A percentile compares a stretch with the other conserved stretches of the same genome.
phyloP scores from a whole-genome alignment of 495 filamentous ascomycete species.

The Aspergillus incahuasiensis region DNA sequence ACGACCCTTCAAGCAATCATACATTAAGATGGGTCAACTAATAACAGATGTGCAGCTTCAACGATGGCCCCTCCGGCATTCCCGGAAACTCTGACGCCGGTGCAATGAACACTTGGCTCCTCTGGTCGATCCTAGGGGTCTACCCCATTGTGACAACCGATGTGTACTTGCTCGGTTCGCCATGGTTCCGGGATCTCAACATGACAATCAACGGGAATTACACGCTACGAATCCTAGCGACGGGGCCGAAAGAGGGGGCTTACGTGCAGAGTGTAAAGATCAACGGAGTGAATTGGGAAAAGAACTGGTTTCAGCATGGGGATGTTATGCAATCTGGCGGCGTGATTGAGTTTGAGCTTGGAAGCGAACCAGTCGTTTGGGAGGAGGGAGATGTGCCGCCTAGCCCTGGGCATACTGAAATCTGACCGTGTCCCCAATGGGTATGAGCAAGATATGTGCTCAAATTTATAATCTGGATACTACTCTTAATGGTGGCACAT shows the following conservation, averaged over 20 bases:
- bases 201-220: slow-evolving; percentile 53
- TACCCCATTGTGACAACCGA: slow-evolving; percentile 63
- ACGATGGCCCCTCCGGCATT: slow-evolving; percentile 46
- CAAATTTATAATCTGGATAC: too few relatives aligned
- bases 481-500: too few relatives aligned
- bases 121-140: slow-evolving; percentile 69
- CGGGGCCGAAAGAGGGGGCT: slow-evolving; percentile 44
- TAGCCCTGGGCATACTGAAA: slow-evolving; percentile 26
- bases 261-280: slow-evolving; percentile 50
- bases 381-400: slow-evolving; percentile 56
- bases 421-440: too few relatives aligned
- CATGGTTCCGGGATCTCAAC: slow-evolving; percentile 56
- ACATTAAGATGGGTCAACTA: not conserved
- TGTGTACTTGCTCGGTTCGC: slow-evolving; percentile 59
- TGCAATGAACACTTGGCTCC: slow-evolving; percentile 64
- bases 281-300: slow-evolving; percentile 33
- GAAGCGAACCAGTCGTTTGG: slow-evolving; percentile 48
- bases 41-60: slow-evolving; percentile 20
- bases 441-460: too few relatives aligned
- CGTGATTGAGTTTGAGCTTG: slow-evolving; percentile 58
- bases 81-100: slow-evolving; percentile 68
- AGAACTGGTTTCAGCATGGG: slow-evolving; percentile 59
- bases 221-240: slow-evolving; percentile 51
- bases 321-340: slow-evolving; percentile 62
- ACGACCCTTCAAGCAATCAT: not conserved